A percentile compares a stretch with the other conserved stretches of the same genome.
Conservation (phyloP, 169 alveolate species). For the Eimeria sp. region DNA sequence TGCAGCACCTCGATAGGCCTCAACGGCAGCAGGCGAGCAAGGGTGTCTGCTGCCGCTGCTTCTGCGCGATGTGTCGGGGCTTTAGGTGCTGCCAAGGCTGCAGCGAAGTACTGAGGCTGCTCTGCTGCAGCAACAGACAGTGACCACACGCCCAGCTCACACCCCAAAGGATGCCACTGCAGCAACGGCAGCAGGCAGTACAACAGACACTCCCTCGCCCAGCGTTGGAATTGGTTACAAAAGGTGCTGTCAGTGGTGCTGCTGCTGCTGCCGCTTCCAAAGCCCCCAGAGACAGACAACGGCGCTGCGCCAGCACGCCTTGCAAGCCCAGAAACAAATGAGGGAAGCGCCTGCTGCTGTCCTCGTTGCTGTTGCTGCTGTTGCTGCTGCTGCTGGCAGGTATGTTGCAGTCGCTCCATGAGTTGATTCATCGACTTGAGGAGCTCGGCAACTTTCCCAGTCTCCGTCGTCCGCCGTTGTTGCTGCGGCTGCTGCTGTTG, state of each 20-base stretch:
- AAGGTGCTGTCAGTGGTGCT: conserved; percentile 40
- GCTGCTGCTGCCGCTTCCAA: conserved; percentile 52
- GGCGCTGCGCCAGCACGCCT: conserved; percentile 38
- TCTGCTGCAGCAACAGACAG: conserved; percentile 47
- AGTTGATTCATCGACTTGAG: conserved; percentile 40
- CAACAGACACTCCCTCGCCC: conserved; percentile 67
- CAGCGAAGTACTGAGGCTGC: conserved; percentile 67
- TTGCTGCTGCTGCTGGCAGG: conserved; percentile 66
- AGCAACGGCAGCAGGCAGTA: conserved; percentile 40
- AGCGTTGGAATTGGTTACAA: conserved; percentile 24
- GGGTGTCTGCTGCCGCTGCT: conserved; percentile 62
- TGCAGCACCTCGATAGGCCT: conserved; percentile 59
- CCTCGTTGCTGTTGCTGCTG: conserved; percentile 18
- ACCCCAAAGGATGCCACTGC: conserved; percentile 66
- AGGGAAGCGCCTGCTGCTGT: conserved; percentile 6
- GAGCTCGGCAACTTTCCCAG: conserved; percentile 34
- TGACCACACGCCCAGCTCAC: conserved; percentile 54
- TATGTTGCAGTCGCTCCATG: conserved; percentile 34
- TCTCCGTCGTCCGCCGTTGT: neutral
- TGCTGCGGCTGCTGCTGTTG: conserved; percentile 10
- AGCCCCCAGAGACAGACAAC: neutral
- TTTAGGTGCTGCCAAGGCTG: conserved; percentile 22
- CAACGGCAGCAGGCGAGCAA: conserved; percentile 49
- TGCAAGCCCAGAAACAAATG: conserved; percentile 47
- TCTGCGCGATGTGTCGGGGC: conserved; percentile 58